Evolutionary conservation across 179 eudicot genomes (phyloP).

Genomic region (Monotropa hypopitys): DNA sequence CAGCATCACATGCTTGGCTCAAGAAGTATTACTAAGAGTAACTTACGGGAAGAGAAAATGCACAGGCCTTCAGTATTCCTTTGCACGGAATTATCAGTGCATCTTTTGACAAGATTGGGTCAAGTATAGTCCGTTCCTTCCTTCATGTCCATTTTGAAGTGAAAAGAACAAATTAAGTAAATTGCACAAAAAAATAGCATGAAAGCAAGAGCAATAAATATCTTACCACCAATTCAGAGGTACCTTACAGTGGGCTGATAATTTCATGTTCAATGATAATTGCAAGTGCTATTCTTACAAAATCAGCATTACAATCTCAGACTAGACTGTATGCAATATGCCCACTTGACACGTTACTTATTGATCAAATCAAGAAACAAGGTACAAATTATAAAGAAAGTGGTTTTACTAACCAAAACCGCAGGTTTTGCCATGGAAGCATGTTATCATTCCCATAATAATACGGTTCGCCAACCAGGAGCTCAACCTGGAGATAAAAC

Average conservation of each 20-base stretch:
- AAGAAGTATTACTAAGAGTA: neutral
- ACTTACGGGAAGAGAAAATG: conserved; percentile 82
- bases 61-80: conserved; percentile 69
- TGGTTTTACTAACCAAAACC: conserved; percentile 51
- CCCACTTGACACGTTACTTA: neutral
- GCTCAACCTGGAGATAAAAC: conserved; percentile 44
- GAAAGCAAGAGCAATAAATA: neutral
- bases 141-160: conserved; percentile 20
- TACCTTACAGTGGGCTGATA: neutral
- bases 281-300: neutral
- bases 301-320: neutral
- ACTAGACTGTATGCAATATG: neutral
- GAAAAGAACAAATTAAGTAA: neutral
- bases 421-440: conserved; percentile 88
- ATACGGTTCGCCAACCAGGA: conserved; percentile 83
- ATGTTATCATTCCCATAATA: conserved; percentile 55
- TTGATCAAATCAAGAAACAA: neutral
- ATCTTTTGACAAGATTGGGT: conserved; percentile 43
- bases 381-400: neutral
- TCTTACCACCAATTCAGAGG: neutral
- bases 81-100: conserved; percentile 60
- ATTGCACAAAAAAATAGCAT: neutral
- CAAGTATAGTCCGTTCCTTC: conserved; percentile 70
- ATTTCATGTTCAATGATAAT: neutral
- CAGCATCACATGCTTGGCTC: neutral